These are phyloP conservation scores for Pyrenula aspistea DNA, from an alignment of 495 filamentous ascomycete genomes.

Conservation along the genomic window DNA sequence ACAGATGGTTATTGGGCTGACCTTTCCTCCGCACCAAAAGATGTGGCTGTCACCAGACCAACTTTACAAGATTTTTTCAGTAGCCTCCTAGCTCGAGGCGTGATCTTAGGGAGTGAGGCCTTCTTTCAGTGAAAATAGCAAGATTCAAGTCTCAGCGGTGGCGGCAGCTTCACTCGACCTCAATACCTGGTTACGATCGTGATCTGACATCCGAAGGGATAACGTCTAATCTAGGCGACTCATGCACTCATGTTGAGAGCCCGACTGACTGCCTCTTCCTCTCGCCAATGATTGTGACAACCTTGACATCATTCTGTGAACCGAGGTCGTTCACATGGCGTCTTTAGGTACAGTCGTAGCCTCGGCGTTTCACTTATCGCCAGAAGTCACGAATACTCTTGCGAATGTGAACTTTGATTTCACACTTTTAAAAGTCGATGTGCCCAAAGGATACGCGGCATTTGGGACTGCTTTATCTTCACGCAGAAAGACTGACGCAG, in stretches of 20 bases:
- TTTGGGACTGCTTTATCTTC: conserved; percentile 13
- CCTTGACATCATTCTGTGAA: not conserved
- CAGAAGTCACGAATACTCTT: conserved; percentile 13
- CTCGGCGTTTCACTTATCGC: not conserved
- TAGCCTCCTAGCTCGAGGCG: not conserved
- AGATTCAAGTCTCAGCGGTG: too few relatives aligned
- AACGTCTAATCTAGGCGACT: too few relatives aligned
- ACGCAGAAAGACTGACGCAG: conserved; percentile 10
- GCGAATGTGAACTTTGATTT: conserved; percentile 20
- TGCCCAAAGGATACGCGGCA: conserved; percentile 14
- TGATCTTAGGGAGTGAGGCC: not conserved
- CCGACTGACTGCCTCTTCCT: not conserved
- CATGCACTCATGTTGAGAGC: not conserved
- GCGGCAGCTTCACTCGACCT: not conserved
- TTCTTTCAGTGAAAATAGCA: not conserved
- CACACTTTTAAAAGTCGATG: conserved; percentile 13
- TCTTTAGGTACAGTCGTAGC: not conserved
- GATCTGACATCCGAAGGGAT: not conserved
- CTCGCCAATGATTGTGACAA: not conserved
- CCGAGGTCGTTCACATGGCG: not conserved
- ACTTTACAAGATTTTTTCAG: not conserved
- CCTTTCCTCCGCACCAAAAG: not conserved
- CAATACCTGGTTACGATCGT: not conserved
- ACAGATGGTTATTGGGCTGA: not conserved
- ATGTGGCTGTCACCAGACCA: not conserved